Evolutionary conservation across 2,329 filamentous ascomycete genomes (phyloP), one percentile per base, ranked within the genome.

Genomic region (Ascochyta koolunga): DNA sequence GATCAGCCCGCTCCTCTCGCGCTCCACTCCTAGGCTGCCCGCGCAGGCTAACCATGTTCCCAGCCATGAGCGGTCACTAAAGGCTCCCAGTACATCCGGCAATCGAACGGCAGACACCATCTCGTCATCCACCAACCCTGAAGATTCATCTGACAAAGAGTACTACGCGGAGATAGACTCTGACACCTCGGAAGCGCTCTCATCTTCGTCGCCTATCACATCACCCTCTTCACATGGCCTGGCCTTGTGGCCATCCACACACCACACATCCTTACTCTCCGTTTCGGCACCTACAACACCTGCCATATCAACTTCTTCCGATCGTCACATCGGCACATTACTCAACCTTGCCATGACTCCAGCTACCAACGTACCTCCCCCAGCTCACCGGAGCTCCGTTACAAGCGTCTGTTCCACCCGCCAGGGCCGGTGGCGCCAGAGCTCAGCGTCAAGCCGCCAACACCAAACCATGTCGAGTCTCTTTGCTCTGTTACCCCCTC

Each of bases 351-450:
- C 54, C 8, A 71, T 67, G 63, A 70, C 64, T 6, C 49, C 69
- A 54, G 40, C 67, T 42, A 49, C 49, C 5, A 52, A 49, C 2
- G 32, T 40, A 25, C 29, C 60, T 37, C 54, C 44, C 72, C 74
- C 0, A 78, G 74, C 57, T 71, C 71, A 1, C 74, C 76, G 1
- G 76, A 78, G 49, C 54, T 69, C 1, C 68, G 69, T 4, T 80
- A 79, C 54, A 78, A 78, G 62, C 67, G 67, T 4, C 60, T 79
- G 0, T 79, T 79, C 52, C 77, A 79, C 27, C 62, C 67, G 1
- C 56, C 65, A 2, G 56, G 56, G 1, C 58, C 59, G 2, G 57
- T 61, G 11, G 59, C 58, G 3, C 58, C 60, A 4, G 63, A 66
- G 22, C n/a, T 53, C 13, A 43, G 38, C 21, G 48, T 51, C 25